phyloP scores from a whole-genome alignment of 2,329 filamentous ascomycete genomes.

The Ambrosiella xylebori region DNA sequence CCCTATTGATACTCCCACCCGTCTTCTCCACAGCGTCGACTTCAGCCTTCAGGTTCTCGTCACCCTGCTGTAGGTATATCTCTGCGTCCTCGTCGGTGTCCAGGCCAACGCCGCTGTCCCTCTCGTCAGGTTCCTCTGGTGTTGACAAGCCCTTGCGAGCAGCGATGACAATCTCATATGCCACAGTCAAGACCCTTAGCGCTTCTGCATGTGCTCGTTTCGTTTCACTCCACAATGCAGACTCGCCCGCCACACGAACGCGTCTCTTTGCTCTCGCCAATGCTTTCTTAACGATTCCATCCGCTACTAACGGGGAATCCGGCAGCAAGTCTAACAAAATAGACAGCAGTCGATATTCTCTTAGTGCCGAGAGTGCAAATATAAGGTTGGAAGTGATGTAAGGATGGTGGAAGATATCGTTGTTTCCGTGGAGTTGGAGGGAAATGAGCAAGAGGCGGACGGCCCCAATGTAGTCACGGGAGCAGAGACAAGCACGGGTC shows the following conservation, averaged over 20 bases:
- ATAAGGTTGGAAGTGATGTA: conserved; percentile 8
- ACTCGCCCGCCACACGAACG: neutral
- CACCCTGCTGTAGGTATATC: no score
- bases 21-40: no score
- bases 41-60: no score
- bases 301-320: neutral
- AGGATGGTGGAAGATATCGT: conserved; percentile 5
- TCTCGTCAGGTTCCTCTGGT: neutral
- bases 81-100: no score
- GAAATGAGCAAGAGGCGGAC: conserved; percentile 4
- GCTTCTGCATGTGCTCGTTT: conserved; percentile 4
- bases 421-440: conserved; percentile 1
- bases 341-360: conserved; percentile 7
- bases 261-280: conserved; percentile 7
- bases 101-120: neutral
- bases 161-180: neutral
- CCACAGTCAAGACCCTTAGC: neutral
- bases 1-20: no score
- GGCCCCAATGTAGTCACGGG: conserved; percentile 10
- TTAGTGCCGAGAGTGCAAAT: conserved; percentile 9
- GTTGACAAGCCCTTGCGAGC: neutral
- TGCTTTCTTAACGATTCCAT: conserved; percentile 1
- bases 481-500: conserved; percentile 8
- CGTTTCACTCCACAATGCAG: conserved; percentile 9
- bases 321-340: conserved; percentile 4